Percentiles rank a stretch among this genome's conserved stretches.
Evolutionary conservation across 306 rosid species (phyloP).

Genomic region (Malus domestica): DNA sequence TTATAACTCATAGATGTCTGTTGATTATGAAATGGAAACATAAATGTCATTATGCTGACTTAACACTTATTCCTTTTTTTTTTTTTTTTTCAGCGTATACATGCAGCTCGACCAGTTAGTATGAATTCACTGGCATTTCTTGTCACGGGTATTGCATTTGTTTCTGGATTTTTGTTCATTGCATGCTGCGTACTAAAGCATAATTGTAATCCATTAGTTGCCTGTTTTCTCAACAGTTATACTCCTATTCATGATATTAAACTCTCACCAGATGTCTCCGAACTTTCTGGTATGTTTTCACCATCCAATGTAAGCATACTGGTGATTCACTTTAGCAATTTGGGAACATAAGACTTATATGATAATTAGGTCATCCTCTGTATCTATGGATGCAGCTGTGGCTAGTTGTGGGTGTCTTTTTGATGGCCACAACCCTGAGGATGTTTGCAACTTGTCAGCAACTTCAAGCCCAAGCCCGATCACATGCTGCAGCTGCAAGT

Average conservation of each 20-base stretch:
- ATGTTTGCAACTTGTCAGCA: conserved; percentile 30
- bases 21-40: background rate
- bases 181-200: background rate
- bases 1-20: background rate
- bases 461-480: conserved; percentile 25
- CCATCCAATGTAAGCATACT: background rate
- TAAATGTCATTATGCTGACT: background rate
- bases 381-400: conserved; percentile 18
- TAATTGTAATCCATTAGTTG: background rate
- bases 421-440: conserved; percentile 30
- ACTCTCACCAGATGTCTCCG: conserved; percentile 25
- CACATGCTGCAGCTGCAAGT: conserved; percentile 26
- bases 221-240: conserved; percentile 21
- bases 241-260: conserved; percentile 27
- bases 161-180: background rate
- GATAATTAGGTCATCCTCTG: background rate
- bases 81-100: conserved; percentile 16
- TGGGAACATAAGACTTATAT: background rate
- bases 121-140: conserved; percentile 29
- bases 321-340: background rate
- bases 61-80: background rate
- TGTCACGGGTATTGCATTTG: conserved; percentile 14
- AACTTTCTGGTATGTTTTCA: conserved; percentile 23
- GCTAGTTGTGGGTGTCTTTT: conserved; percentile 30
- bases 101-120: conserved; percentile 21